These are phyloP conservation scores for Mollisiaceae sp. DNA, from an alignment of 2,329 filamentous ascomycete genomes.

Conservation along the genomic window DNA sequence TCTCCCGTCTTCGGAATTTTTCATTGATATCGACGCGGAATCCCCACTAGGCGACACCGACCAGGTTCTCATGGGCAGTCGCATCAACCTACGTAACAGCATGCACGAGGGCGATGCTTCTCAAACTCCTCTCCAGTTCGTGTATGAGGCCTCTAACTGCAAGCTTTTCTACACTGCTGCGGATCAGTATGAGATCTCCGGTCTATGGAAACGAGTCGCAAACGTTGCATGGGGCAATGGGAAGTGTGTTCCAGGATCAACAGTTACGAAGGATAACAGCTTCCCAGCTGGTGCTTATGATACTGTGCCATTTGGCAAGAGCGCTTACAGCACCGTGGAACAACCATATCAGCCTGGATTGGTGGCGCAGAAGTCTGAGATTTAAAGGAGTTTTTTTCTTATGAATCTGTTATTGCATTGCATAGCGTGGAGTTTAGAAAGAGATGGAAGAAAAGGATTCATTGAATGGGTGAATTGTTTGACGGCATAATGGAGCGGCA, in stretches of 20 bases:
- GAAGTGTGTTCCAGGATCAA: constrained; percentile 16
- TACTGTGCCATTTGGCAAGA: constrained; percentile 13
- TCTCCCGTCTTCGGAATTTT: neutral
- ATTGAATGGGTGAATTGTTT: too few relatives aligned
- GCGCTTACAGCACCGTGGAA: constrained; percentile 6
- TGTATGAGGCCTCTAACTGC: constrained; percentile 21
- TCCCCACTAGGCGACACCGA: constrained; percentile 8
- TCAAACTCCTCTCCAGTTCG: constrained; percentile 21
- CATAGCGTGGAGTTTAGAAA: neutral
- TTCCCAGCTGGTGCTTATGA: constrained; percentile 13
- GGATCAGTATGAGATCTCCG: constrained; percentile 10
- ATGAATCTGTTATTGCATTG: neutral
- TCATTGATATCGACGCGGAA: neutral
- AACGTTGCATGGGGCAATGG: constrained; percentile 13
- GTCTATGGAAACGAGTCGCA: neutral
- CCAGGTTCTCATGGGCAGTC: neutral
- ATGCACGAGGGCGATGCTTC: constrained; percentile 11
- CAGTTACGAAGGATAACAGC: constrained; percentile 12
- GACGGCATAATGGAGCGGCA: too few relatives aligned
- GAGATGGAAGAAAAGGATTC: neutral
- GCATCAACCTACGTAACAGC: constrained; percentile 8
- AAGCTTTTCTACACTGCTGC: constrained; percentile 21
- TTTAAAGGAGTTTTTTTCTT: neutral
- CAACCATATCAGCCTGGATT: constrained; percentile 8
- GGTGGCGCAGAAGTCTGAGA: neutral